A percentile compares a stretch with the other conserved stretches of the same genome.
Evolutionary conservation across 2,329 filamentous ascomycete species (phyloP).

Genomic region (Paraphoma sp.): DNA sequence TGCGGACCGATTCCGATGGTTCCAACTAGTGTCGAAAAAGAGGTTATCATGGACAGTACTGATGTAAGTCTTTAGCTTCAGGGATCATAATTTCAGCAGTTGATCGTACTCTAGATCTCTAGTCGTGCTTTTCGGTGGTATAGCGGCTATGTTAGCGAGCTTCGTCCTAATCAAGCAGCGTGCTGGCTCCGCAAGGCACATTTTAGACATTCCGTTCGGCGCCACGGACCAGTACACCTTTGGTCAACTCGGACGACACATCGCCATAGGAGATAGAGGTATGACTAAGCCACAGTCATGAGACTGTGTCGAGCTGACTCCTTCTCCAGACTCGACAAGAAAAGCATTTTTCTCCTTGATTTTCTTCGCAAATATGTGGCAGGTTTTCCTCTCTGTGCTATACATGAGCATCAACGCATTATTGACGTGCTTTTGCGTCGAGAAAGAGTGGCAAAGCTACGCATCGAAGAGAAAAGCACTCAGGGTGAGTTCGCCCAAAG

Average conservation of each 20-base stretch:
- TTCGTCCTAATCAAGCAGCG: not conserved
- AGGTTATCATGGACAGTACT: not conserved
- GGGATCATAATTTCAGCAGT: not conserved
- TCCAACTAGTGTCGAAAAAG: not conserved
- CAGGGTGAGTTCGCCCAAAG: slow-evolving; percentile 4
- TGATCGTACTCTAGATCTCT: not conserved
- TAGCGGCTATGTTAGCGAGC: not conserved
- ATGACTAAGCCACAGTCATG: not conserved
- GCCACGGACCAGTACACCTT: not conserved
- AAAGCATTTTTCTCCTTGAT: not conserved
- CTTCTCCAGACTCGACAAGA: not conserved
- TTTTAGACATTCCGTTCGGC: not conserved
- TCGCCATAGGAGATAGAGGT: not conserved
- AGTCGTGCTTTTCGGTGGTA: not conserved
- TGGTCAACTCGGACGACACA: not conserved
- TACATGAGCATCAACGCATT: slow-evolving; percentile 57
- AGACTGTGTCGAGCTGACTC: not conserved
- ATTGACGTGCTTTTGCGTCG: slow-evolving; percentile 55
- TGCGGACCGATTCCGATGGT: not conserved
- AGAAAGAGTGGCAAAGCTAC: slow-evolving; percentile 55
- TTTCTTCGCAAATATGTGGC: slow-evolving; percentile 54
- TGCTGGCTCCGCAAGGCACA: not conserved
- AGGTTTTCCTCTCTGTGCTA: slow-evolving; percentile 54
- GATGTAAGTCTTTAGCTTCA: not conserved
- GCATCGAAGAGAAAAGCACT: slow-evolving; percentile 1